These are phyloP conservation scores for Fusarium irregulare DNA, from an alignment of 2,329 filamentous ascomycete genomes.

Conservation along the genomic window DNA sequence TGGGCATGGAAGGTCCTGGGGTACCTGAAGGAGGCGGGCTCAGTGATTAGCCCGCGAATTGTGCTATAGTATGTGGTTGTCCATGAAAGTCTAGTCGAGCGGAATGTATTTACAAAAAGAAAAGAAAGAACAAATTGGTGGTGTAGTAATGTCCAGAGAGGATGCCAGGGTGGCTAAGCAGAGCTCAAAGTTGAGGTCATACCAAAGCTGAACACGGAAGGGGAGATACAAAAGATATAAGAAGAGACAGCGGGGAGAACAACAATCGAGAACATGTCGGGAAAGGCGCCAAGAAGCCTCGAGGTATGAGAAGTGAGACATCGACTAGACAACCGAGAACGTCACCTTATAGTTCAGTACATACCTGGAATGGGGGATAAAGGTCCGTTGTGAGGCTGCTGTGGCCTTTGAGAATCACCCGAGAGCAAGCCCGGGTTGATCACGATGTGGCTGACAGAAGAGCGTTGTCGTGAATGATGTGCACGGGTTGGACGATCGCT, in stretches of 20 bases:
- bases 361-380: slow-evolving; percentile 69
- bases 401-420: slow-evolving; percentile 47
- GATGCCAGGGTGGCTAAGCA: slow-evolving; percentile 14
- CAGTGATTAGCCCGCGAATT: slow-evolving; percentile 45
- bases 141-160: not conserved
- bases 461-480: slow-evolving; percentile 65
- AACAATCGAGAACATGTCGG: slow-evolving; percentile 18
- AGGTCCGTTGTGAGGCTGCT: slow-evolving; percentile 42
- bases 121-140: not conserved
- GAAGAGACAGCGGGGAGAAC: slow-evolving; percentile 23
- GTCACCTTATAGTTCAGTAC: slow-evolving; percentile 43
- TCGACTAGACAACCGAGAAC: slow-evolving; percentile 16
- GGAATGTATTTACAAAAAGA: slow-evolving; percentile 4
- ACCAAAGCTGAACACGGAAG: slow-evolving; percentile 3
- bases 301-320: slow-evolving; percentile 41
- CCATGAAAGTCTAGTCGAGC: slow-evolving; percentile 25
- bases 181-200: slow-evolving; percentile 7
- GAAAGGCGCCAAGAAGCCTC: slow-evolving; percentile 19
- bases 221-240: slow-evolving; percentile 13
- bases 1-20: slow-evolving; percentile 75
- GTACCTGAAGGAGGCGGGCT: slow-evolving; percentile 57
- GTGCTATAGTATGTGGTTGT: slow-evolving; percentile 16
- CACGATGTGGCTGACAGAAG: slow-evolving; percentile 54
- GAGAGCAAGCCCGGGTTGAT: slow-evolving; percentile 48
- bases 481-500: slow-evolving; percentile 60